Base-by-base conservation (phyloP, 2,329 filamentous ascomycete species). In the Aspergillus fumigatus region DNA sequence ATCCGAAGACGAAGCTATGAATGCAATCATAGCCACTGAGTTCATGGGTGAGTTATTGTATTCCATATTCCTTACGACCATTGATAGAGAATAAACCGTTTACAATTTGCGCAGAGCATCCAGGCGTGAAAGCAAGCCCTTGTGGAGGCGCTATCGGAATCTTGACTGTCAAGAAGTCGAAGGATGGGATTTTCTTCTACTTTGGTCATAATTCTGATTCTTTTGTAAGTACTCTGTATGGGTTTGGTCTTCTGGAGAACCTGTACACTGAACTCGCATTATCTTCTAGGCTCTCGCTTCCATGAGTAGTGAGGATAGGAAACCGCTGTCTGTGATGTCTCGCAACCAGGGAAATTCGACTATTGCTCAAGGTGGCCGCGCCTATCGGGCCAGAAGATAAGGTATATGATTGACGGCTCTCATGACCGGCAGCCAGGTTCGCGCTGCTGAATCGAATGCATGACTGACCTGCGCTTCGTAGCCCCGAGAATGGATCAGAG, bases 161-260 rank as follows among this genome's bases (percentile, higher is more conserved):
- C 56, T 86, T 99, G 79, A 86, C 87, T 0, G 89, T 97, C 66
- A 97, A 97, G 77, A 94, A 92, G 77, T 88, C 84, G 0, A 80
- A 79, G 11, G 80, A 84, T 23, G 92, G 91, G 1, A 85, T 90
- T 62, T 91, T 89, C 69, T 83, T 99, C 52, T 93, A 93, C 73
- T 99, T 96, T 77, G 92, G 89, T 1, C 94, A 99, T 79, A 99
- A 97, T 69, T 99, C 94, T 0, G 93, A 97, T 71, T 88, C 85
- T 1, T 88, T 88, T 67, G 84, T 82, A 68, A 70, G 78, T 67
- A 21, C 14, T 38, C 32, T 6, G 32, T 38, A 7, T 25, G 41
- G 29, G 6, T 41, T 7, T 17, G 4, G 23, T 7, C 4, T 27
- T 40, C 2, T 10, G 3, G 4, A 21, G 6, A 1, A 7, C 2